Evolutionary conservation across 2,329 filamentous ascomycete genomes (phyloP).

Genomic region (Orbilia quercus): DNA sequence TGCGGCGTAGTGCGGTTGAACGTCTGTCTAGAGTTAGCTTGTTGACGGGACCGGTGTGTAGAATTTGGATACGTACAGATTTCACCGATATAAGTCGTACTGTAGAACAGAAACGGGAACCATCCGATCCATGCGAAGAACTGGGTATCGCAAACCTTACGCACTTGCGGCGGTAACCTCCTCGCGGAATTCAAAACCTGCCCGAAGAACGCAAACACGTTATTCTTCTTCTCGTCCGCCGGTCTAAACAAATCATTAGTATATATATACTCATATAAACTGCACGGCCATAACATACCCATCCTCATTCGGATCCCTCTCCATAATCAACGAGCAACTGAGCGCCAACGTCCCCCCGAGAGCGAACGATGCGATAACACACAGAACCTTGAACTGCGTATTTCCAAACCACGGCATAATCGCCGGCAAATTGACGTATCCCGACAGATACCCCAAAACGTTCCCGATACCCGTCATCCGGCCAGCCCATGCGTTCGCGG

Average conservation of each 20-base stretch:
- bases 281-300: constrained; percentile 26
- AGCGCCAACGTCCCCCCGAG: constrained; percentile 67
- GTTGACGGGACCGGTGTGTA: too few species aligned
- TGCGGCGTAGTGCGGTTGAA: constrained; percentile 79
- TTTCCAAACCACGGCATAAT: constrained; percentile 80
- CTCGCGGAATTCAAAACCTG: constrained; percentile 80
- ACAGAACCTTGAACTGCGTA: constrained; percentile 93
- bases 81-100: constrained; percentile 91
- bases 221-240: constrained; percentile 70
- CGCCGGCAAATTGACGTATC: constrained; percentile 47
- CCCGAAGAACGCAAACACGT: constrained; percentile 81
- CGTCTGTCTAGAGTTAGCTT: constrained; percentile 64
- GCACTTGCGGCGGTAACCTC: constrained; percentile 82
- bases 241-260: constrained; percentile 69
- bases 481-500: constrained; percentile 93
- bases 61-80: constrained; percentile 67
- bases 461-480: constrained; percentile 87
- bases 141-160: constrained; percentile 82
- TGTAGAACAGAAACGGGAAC: constrained; percentile 96
- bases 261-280: neutral
- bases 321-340: constrained; percentile 72
- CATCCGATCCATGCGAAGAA: constrained; percentile 93
- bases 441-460: constrained; percentile 75
- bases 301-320: constrained; percentile 77
- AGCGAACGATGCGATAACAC: constrained; percentile 81